Evolutionary conservation across 2,329 filamentous ascomycete species (phyloP), one percentile per base, ranked within the genome.

Genomic region (Cladophialophora chaetospira): DNA sequence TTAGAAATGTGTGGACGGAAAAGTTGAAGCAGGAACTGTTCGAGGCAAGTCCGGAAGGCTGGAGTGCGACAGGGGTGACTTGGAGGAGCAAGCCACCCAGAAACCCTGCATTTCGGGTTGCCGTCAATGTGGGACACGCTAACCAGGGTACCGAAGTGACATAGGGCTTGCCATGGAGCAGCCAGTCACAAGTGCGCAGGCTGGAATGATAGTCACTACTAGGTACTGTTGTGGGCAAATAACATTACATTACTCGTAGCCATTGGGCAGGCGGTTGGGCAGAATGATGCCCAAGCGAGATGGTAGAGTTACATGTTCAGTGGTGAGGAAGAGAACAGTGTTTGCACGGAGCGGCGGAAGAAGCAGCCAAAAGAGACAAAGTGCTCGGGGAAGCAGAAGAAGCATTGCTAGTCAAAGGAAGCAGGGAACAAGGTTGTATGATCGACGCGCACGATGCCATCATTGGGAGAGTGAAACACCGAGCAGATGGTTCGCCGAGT

Each of bases 11-110:
- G 17, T 50, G 52, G 35, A 38, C 29, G 52, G 42, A 44, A 44
- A 36, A 29, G 38, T 54, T 48, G 53, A 55, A 38, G 53, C 53
- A 56, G 46, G 46, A 40, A 56, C 17, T 35, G 46, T 51, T 36
- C 28, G 53, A 55, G 53, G 33, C 33, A 13, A 50, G 53, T 47
- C 25, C 10, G 51, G 51, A 47, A 54, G 51, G 51, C 51, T 54
- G 51, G 51, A 19, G 31, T 38, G 43, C 51, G 53, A 55, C 42
- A n/a, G 29, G 21, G n/a, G 40, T 53, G 26, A 26, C 36, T 28
- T n/a, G 25, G 13, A 28, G 44, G 21, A 50, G 23, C 31, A 26
- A 38, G 33, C 6, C n/a, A 19, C 35, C 35, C 47, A 50, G 33
- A 26, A 28, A n/a, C 47, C 47, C 46, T 26, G 33, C 47, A 50